Evolutionary conservation across 1,284 basidiomycete genomes (phyloP), one percentile per base, ranked within the genome.

Genomic region (Cutaneotrichosporon sp.): DNA sequence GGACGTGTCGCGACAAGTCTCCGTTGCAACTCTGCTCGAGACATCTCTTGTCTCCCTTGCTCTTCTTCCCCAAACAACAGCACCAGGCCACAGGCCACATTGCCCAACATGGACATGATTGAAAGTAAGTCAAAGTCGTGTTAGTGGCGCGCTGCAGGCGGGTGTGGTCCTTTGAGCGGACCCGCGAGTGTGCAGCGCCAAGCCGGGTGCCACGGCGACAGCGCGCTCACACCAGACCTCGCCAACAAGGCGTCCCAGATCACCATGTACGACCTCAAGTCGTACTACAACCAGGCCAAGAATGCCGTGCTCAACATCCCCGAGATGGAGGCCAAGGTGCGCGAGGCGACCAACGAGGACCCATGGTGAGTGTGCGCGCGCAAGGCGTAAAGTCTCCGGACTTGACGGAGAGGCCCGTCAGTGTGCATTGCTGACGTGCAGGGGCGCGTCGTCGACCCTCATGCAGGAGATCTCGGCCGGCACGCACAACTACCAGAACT

Each of bases 271-370:
- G 91, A 97, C 73, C 80, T 97, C 74, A 96, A 93, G 78, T 83
- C 82, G 65, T 87, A 90, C 82, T 93, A 93, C 78, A 90, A 86
- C 66, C 89, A 93, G 83, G 91, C 77, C 38, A 77, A 77, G 65
- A 76, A 76, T 56, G 65, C 68, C 61, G 93, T 97, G 15, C 80
- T 97, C 63, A 97, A 97, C 77, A 81, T 60, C 44, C 59, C 59
- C 54, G 94, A 97, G 77, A 96, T 91, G 83, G 96, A 99, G 76
- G 89, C 86, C 15, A 97, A 97, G 77, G 94, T 99, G 26, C 81
- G 84, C 64, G 96, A 98, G 62, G 94, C 96, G 3, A 98, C 96
- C 8, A 98, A 97, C 66, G 92, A 97, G 69, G 96, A 99, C 62
- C 85, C 94, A 52, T 99, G 94, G 94, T 94, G 69, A 62, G 81